Conservation (phyloP, 192 early-diverging fungal species). For the Backusella morwellensis region DNA sequence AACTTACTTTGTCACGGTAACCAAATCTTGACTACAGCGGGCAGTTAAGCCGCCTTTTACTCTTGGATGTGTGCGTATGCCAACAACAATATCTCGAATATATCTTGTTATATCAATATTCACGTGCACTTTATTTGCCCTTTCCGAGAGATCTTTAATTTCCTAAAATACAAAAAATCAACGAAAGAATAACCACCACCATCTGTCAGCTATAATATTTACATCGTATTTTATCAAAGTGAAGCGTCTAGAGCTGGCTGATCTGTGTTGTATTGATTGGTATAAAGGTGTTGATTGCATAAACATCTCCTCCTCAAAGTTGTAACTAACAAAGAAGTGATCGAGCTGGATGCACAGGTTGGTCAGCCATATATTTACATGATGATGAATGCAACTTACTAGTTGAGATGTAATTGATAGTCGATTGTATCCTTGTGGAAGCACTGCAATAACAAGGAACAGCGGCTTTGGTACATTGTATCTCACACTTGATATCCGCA, state of each 20-base stretch:
- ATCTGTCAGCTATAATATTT: neutral
- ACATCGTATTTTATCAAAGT: constrained; percentile 18
- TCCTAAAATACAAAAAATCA: constrained; percentile 33
- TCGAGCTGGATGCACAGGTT: constrained; percentile 16
- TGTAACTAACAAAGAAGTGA: constrained; percentile 31
- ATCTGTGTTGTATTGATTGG: neutral
- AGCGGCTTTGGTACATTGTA: constrained; percentile 27
- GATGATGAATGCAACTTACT: constrained; percentile 5
- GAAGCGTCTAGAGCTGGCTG: neutral
- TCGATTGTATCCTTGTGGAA: constrained; percentile 19
- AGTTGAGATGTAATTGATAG: constrained; percentile 21
- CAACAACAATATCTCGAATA: constrained; percentile 60
- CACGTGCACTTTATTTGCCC: constrained; percentile 42
- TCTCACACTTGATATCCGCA: constrained; percentile 17
- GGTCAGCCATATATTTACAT: too few relatives aligned
- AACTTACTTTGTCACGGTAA: constrained; percentile 45
- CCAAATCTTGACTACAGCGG: constrained; percentile 49
- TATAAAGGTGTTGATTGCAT: neutral
- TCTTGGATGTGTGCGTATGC: constrained; percentile 51
- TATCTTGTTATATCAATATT: constrained; percentile 54
- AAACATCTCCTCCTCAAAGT: constrained; percentile 25
- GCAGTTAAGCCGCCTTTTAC: constrained; percentile 54
- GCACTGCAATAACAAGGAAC: constrained; percentile 25
- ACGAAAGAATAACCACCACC: neutral
- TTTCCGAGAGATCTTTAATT: constrained; percentile 43